phyloP scores from a whole-genome alignment of 129 eudicot species.

The Arctium minus region DNA sequence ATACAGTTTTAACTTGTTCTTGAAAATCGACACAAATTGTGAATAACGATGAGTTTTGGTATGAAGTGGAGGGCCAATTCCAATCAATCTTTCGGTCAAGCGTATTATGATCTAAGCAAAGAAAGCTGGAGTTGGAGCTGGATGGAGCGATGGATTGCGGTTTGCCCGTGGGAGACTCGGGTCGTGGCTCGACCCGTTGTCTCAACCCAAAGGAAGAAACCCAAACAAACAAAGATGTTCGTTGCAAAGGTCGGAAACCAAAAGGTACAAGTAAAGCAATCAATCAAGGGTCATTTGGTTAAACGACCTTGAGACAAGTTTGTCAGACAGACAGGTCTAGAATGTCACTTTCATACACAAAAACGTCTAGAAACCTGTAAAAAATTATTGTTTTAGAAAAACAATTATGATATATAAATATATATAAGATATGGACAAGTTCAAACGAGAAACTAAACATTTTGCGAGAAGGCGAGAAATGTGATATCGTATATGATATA shows the following conservation, averaged over 20 bases:
- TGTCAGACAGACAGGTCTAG: not conserved
- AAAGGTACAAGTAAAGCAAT: constrained; percentile 28
- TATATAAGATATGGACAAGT: no score
- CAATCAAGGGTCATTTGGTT: not conserved
- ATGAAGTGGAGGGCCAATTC: constrained; percentile 43
- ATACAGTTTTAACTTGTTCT: not conserved
- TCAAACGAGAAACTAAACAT: no score
- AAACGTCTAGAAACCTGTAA: not conserved
- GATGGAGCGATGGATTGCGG: constrained; percentile 39
- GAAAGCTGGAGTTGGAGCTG: constrained; percentile 12
- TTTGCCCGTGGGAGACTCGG: constrained; percentile 39
- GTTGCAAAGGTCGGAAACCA: constrained; percentile 20
- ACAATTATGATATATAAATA: no score
- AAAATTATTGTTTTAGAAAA: not conserved
- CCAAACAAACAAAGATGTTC: constrained; percentile 12
- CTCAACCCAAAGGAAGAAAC: not conserved
- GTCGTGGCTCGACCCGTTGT: constrained; percentile 10
- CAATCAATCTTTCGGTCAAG: constrained; percentile 30
- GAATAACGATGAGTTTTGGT: not conserved
- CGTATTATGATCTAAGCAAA: constrained; percentile 36
- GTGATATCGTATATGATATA: no score
- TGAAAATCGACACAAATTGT: not conserved
- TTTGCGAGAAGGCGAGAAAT: no score
- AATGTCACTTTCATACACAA: not conserved
- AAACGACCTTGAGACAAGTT: not conserved